A percentile compares a stretch with the other conserved stretches of the same genome.
These are phyloP conservation scores for Cyclocybe aegerita DNA, from an alignment of 768 basidiomycete genomes.

Conservation along the genomic window DNA sequence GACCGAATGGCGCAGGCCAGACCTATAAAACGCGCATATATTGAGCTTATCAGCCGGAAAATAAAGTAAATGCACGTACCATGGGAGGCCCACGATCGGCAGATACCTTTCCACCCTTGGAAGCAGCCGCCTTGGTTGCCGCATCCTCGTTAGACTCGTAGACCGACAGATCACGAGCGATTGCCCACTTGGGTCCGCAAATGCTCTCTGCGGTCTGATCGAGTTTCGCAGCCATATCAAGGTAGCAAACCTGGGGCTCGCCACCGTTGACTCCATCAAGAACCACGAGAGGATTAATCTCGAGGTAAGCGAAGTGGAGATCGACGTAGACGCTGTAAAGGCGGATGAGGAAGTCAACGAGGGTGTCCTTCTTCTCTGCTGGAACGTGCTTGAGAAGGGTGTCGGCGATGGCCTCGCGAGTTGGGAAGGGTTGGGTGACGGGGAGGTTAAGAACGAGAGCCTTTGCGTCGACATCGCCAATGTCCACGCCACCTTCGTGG, in stretches of 20 bases:
- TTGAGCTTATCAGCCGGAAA: neutral
- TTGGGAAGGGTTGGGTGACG: slow-evolving; percentile 76
- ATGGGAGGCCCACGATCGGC: slow-evolving; percentile 97
- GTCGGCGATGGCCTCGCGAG: slow-evolving; percentile 69
- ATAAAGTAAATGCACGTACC: slow-evolving; percentile 42
- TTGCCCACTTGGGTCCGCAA: slow-evolving; percentile 98
- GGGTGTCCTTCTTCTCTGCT: slow-evolving; percentile 83
- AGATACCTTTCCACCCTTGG: slow-evolving; percentile 53
- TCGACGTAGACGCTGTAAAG: slow-evolving; percentile 98
- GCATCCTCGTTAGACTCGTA: slow-evolving; percentile 51
- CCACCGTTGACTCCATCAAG: slow-evolving; percentile 74
- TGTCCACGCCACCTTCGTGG: slow-evolving; percentile 97
- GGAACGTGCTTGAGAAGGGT: slow-evolving; percentile 84
- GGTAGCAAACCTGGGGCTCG: slow-evolving; percentile 84
- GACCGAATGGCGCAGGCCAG: slow-evolving; percentile 94
- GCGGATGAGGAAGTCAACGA: slow-evolving; percentile 92
- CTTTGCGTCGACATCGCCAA: slow-evolving; percentile 98
- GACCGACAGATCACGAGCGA: slow-evolving; percentile 86
- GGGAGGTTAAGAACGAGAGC: slow-evolving; percentile 86
- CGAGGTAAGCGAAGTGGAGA: slow-evolving; percentile 98
- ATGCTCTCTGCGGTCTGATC: slow-evolving; percentile 99
- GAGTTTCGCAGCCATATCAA: slow-evolving; percentile 99
- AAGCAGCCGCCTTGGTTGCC: slow-evolving; percentile 37
- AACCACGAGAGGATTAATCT: slow-evolving; percentile 98
- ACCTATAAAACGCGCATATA: slow-evolving; percentile 36